Evolutionary conservation across 805 yeast species (phyloP).

Genomic region (Kluyveromyces aestuarii): DNA sequence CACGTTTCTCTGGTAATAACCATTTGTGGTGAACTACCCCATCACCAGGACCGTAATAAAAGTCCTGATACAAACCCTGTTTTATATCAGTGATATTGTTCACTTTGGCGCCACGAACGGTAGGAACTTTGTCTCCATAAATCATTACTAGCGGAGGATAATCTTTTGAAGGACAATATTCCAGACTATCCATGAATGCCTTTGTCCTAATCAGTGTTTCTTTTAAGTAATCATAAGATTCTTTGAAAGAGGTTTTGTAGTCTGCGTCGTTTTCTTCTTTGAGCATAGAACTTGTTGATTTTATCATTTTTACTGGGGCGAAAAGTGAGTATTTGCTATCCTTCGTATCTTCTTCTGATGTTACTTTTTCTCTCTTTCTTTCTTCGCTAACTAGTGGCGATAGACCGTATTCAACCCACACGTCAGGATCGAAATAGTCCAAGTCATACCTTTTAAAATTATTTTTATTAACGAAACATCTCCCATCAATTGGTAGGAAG

Average conservation of each 20-base stretch:
- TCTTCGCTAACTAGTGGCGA: slow-evolving; percentile 57
- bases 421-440: slow-evolving; percentile 72
- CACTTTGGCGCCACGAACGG: slow-evolving; percentile 74
- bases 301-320: slow-evolving; percentile 8
- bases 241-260: slow-evolving; percentile 32
- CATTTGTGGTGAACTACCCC: slow-evolving; percentile 83
- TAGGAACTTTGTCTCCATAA: slow-evolving; percentile 75
- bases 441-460: slow-evolving; percentile 52
- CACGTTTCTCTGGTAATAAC: slow-evolving; percentile 69
- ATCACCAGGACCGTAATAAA: slow-evolving; percentile 84
- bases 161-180: slow-evolving; percentile 39
- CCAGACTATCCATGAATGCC: slow-evolving; percentile 46
- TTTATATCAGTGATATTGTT: slow-evolving; percentile 50
- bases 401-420: slow-evolving; percentile 69
- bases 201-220: slow-evolving; percentile 55
- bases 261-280: slow-evolving; percentile 6
- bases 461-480: slow-evolving; percentile 55
- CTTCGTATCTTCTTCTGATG: slow-evolving; percentile 6
- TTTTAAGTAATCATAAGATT: slow-evolving; percentile 54
- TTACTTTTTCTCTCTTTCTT: slow-evolving; percentile 9
- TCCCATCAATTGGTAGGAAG: slow-evolving; percentile 69
- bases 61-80: slow-evolving; percentile 65
- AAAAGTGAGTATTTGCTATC: slow-evolving; percentile 9
- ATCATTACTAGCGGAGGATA: slow-evolving; percentile 84
- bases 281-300: slow-evolving; percentile 2